Percentiles rank a stretch among this genome's conserved stretches.
Conservation (phyloP, 1,139 yeast genomes). For the Saccharomyces pastorianus region DNA sequence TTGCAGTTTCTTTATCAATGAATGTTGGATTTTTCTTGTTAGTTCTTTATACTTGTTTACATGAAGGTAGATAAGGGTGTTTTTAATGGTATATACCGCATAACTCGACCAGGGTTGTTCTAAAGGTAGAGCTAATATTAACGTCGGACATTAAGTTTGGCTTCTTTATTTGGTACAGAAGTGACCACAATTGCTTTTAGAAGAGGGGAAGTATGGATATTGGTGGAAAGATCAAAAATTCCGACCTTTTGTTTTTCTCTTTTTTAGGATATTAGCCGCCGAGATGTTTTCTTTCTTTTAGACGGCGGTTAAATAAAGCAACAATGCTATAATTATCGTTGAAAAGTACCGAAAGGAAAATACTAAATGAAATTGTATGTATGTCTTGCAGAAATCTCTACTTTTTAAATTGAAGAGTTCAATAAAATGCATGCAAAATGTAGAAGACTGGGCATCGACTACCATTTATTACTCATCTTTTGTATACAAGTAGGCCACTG, state of each 20-base stretch:
- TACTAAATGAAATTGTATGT: not conserved
- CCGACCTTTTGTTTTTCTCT: not conserved
- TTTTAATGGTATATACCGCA: constrained; percentile 11
- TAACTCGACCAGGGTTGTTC: constrained; percentile 13
- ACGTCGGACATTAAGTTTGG: not conserved
- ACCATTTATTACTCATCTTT: too few species aligned
- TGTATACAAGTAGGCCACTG: not conserved
- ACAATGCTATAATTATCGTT: not conserved
- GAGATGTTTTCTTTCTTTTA: not conserved
- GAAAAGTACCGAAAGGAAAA: not conserved
- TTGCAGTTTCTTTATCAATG: constrained; percentile 11
- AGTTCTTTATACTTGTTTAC: not conserved
- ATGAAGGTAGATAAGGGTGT: not conserved
- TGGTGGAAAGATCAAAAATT: not conserved
- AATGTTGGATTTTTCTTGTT: not conserved
- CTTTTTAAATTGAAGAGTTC: too few species aligned
- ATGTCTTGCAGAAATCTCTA: not conserved
- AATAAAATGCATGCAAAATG: too few species aligned
- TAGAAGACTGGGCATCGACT: too few species aligned
- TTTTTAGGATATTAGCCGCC: not conserved
- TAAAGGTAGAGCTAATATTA: constrained; percentile 11
- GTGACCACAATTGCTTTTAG: too few species aligned
- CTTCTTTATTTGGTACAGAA: too few species aligned
- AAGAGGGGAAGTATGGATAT: not conserved
- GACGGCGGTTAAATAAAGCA: not conserved